These are phyloP conservation scores for Lupinus albus DNA, from an alignment of 306 rosid genomes.

Conservation along the genomic window DNA sequence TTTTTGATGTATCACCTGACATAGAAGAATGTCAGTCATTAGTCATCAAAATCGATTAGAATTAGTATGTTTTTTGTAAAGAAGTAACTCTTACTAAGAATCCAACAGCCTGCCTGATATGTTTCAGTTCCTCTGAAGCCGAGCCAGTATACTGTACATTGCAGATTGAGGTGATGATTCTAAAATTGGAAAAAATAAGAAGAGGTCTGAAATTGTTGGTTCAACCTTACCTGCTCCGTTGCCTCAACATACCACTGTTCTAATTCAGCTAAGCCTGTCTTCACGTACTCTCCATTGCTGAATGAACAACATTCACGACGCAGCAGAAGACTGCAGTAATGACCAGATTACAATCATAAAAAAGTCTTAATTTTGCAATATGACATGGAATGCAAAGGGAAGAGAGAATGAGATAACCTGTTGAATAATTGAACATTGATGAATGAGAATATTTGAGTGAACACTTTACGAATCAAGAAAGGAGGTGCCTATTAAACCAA, in stretches of 20 bases:
- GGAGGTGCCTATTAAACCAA: constrained; percentile 78
- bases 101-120: constrained; percentile 99
- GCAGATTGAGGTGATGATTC: constrained; percentile 37
- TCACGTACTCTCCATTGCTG: constrained; percentile 97
- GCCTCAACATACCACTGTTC: constrained; percentile 91
- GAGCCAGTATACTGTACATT: constrained; percentile 82
- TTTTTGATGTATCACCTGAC: constrained; percentile 97
- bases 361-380: constrained; percentile 18
- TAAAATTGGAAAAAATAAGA: constrained; percentile 17
- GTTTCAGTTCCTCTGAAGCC: constrained; percentile 97
- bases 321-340: constrained; percentile 83
- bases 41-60: not conserved
- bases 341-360: constrained; percentile 30
- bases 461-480: constrained; percentile 89
- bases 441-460: constrained; percentile 96
- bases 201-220: constrained; percentile 23
- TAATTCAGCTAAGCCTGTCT: constrained; percentile 94
- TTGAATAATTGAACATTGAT: constrained; percentile 96
- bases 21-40: constrained; percentile 38
- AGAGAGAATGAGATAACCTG: constrained; percentile 54
- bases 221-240: constrained; percentile 77
- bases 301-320: constrained; percentile 99
- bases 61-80: constrained; percentile 5
- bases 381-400: constrained; percentile 7
- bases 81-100: constrained; percentile 66